Evolutionary conservation across 768 basidiomycete species (phyloP).

Genomic region (Hericium erinaceus): DNA sequence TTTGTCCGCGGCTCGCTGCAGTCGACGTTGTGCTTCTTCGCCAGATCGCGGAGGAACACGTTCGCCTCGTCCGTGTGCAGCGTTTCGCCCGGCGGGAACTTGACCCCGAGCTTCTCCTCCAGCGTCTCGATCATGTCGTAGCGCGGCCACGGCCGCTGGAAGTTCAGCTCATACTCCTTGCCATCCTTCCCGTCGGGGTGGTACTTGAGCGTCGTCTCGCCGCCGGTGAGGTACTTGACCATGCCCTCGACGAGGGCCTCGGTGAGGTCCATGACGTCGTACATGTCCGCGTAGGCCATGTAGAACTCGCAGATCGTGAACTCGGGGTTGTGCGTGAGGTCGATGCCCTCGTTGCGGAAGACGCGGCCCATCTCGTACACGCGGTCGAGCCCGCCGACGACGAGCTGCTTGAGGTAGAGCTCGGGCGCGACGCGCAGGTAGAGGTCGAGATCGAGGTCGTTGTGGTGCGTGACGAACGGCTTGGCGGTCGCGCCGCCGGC

Average conservation of each 20-base stretch:
- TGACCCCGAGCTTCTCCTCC: slow-evolving; percentile 86
- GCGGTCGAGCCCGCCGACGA: slow-evolving; percentile 94
- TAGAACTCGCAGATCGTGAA: slow-evolving; percentile 99
- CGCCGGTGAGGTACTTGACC: slow-evolving; percentile 79
- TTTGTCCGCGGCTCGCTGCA: slow-evolving; percentile 95
- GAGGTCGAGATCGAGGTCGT: slow-evolving; percentile 92
- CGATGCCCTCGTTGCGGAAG: slow-evolving; percentile 97
- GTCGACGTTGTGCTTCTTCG: slow-evolving; percentile 91
- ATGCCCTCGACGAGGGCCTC: slow-evolving; percentile 85
- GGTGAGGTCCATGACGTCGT: slow-evolving; percentile 96
- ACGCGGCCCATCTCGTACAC: slow-evolving; percentile 98
- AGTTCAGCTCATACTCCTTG: slow-evolving; percentile 72
- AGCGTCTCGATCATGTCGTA: slow-evolving; percentile 97
- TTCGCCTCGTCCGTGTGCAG: slow-evolving; percentile 85
- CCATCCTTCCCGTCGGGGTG: slow-evolving; percentile 93
- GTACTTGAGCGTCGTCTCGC: slow-evolving; percentile 70
- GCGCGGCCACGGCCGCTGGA: slow-evolving; percentile 92
- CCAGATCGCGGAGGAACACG: slow-evolving; percentile 77
- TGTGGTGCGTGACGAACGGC: slow-evolving; percentile 98
- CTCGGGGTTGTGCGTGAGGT: slow-evolving; percentile 98
- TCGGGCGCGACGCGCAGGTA: slow-evolving; percentile 98
- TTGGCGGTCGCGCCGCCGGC: slow-evolving; percentile 98
- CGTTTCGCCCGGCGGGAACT: slow-evolving; percentile 88
- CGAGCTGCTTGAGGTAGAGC: slow-evolving; percentile 94
- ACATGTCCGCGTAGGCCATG: slow-evolving; percentile 99